Evolutionary conservation across 768 basidiomycete species (phyloP).

Genomic region (Pleurotus platypus): DNA sequence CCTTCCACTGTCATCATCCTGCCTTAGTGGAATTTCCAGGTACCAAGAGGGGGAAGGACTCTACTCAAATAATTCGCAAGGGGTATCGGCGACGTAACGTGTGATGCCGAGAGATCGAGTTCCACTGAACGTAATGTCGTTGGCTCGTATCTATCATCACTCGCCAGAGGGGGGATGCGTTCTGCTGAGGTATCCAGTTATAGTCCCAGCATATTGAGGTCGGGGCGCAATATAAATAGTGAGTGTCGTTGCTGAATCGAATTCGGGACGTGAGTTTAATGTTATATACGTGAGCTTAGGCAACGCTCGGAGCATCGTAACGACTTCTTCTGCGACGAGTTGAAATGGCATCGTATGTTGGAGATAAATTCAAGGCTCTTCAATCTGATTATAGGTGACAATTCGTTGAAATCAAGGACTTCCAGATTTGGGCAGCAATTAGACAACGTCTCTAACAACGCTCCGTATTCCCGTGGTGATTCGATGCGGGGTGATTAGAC

Average conservation of each 20-base stretch:
- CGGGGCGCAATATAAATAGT: neutral
- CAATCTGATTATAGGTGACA: neutral
- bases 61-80: neutral
- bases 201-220: neutral
- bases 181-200: neutral
- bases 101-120: neutral
- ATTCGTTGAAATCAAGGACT: neutral
- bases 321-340: neutral
- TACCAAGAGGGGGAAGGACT: neutral
- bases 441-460: no score
- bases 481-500: no score
- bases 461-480: no score
- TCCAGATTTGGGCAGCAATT: neutral
- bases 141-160: no score
- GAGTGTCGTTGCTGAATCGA: neutral
- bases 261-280: neutral
- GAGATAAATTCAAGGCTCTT: neutral
- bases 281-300: neutral
- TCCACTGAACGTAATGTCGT: neutral
- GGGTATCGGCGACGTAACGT: neutral
- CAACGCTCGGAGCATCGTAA: neutral
- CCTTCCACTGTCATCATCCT: no score
- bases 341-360: neutral
- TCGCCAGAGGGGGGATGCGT: neutral
- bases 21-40: no score